Conservation (phyloP, 1,284 basidiomycete species). For the Heterobasidion occidentale region DNA sequence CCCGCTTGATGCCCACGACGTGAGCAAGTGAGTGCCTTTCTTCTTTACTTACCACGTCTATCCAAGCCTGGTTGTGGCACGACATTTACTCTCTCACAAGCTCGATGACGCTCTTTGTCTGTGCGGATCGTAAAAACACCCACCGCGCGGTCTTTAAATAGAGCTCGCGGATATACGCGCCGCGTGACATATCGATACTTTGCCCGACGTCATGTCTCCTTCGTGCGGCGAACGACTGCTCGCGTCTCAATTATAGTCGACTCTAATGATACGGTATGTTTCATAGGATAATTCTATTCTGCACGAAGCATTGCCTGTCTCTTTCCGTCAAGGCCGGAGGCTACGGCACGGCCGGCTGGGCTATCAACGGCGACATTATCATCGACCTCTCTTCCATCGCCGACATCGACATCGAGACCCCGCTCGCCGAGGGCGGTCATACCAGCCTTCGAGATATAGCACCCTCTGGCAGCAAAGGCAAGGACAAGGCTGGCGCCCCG, state of each 20-base stretch:
- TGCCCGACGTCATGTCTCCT: too few species aligned
- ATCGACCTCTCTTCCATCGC: conserved; percentile 67
- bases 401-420: conserved; percentile 60
- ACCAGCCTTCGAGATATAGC: conserved; percentile 49
- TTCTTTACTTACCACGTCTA: conserved; percentile 1
- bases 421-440: conserved; percentile 35
- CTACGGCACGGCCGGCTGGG: conserved; percentile 84
- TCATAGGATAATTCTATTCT: conserved; percentile 60
- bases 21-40: conserved; percentile 52
- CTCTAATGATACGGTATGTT: background rate
- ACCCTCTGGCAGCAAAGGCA: conserved; percentile 44
- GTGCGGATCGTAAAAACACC: too few species aligned
- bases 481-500: conserved; percentile 22
- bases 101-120: too few species aligned
- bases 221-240: too few species aligned
- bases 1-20: conserved; percentile 66
- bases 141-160: too few species aligned
- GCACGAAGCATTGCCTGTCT: conserved; percentile 56
- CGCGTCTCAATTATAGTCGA: too few species aligned
- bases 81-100: too few species aligned
- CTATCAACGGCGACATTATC: conserved; percentile 77
- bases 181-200: too few species aligned
- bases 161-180: too few species aligned
- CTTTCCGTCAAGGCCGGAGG: conserved; percentile 81
- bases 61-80: background rate